Conservation (phyloP, 2,329 filamentous ascomycete species). For the Colletotrichum scovillei region DNA sequence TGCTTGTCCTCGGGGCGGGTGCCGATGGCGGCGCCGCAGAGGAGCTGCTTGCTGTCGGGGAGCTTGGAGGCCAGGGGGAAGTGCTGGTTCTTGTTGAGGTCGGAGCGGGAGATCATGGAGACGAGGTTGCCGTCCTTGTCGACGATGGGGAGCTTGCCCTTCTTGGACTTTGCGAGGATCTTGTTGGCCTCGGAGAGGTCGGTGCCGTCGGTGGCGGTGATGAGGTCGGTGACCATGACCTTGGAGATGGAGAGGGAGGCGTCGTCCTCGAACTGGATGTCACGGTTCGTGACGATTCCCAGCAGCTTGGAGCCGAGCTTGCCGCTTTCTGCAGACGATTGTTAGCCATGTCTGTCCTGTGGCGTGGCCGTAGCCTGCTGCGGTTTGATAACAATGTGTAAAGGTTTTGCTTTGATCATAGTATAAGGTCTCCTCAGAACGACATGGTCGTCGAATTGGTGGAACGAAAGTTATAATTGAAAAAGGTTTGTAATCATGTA, state of each 20-base stretch:
- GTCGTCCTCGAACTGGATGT: slow-evolving; percentile 95
- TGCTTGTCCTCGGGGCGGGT: slow-evolving; percentile 93
- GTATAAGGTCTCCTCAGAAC: slow-evolving; percentile 78
- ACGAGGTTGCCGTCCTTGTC: slow-evolving; percentile 86
- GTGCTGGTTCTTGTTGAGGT: slow-evolving; percentile 98
- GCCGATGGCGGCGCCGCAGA: slow-evolving; percentile 94
- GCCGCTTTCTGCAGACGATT: slow-evolving; percentile 76
- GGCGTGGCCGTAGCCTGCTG: slow-evolving; percentile 18
- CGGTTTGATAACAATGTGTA: slow-evolving; percentile 21
- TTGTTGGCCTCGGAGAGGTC: slow-evolving; percentile 90
- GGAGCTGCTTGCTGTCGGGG: slow-evolving; percentile 95
- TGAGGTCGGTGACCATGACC: slow-evolving; percentile 95
- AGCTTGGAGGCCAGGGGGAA: slow-evolving; percentile 97
- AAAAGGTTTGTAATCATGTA: slow-evolving; percentile 83
- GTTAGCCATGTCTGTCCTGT: slow-evolving; percentile 49
- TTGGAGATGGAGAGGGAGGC: slow-evolving; percentile 78
- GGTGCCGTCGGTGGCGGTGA: slow-evolving; percentile 87
- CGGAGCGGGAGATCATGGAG: slow-evolving; percentile 92
- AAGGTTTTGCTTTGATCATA: slow-evolving; percentile 43
- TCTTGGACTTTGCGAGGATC: slow-evolving; percentile 94
- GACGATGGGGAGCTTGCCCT: slow-evolving; percentile 96
- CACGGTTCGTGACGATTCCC: slow-evolving; percentile 96
- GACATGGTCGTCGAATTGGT: slow-evolving; percentile 85
- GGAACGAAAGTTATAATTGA: slow-evolving; percentile 99
- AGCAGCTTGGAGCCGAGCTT: slow-evolving; percentile 95